Percentiles rank a stretch among this genome's conserved stretches.
These are phyloP conservation scores for Cupressus sempervirens DNA, from an alignment of 75 land plant genomes.

Conservation along the genomic window DNA sequence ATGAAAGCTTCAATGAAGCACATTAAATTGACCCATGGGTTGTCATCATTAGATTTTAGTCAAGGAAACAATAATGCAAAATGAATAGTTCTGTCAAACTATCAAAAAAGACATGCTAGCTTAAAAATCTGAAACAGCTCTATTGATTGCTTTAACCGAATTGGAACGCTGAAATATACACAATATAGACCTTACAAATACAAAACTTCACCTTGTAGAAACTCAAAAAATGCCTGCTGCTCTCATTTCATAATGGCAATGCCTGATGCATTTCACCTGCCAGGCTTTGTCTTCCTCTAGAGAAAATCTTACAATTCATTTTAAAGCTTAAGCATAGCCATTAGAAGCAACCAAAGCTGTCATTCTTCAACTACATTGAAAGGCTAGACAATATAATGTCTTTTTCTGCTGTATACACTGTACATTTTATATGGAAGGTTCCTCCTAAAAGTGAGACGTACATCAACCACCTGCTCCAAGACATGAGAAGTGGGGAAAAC, in stretches of 20 bases:
- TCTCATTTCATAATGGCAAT: not conserved
- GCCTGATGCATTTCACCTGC: not conserved
- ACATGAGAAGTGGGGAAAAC: not conserved
- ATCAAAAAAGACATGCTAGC: not conserved
- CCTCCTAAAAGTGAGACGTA: not conserved
- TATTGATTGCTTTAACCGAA: not conserved
- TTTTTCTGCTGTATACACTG: not conserved
- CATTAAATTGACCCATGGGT: not conserved
- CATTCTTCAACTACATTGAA: not conserved
- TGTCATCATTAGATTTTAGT: not conserved
- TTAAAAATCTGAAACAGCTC: not conserved
- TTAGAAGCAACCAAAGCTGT: not conserved
- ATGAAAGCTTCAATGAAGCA: not conserved
- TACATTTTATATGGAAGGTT: not conserved
- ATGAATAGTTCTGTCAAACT: not conserved
- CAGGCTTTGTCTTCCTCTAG: not conserved
- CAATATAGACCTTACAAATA: slow-evolving; percentile 1
- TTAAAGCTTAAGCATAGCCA: not conserved
- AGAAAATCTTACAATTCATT: not conserved
- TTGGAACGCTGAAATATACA: not conserved
- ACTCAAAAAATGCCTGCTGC: not conserved
- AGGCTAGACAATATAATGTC: not conserved
- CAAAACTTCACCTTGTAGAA: slow-evolving; percentile 8
- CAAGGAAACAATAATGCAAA: not conserved
- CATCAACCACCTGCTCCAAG: not conserved